phyloP scores from a whole-genome alignment of 2,329 filamentous ascomycete genomes.

The Apiospora kogelbergensis region DNA sequence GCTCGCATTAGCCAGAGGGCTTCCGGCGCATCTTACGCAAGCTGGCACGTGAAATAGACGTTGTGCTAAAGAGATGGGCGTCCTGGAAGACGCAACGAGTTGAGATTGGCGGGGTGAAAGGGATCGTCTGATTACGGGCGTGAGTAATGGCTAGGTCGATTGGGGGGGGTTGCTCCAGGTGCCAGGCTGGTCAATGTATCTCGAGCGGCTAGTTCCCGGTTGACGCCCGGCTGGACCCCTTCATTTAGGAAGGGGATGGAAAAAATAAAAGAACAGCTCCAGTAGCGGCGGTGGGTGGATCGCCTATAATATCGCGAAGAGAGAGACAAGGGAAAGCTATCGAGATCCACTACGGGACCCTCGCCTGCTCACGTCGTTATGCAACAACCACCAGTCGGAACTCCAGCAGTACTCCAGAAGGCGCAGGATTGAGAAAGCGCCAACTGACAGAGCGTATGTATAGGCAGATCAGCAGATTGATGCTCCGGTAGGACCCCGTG shows the following conservation, averaged over 20 bases:
- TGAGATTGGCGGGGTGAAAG: conserved; percentile 5
- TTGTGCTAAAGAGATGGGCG: not conserved
- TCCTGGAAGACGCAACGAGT: not conserved
- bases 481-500: too few species aligned
- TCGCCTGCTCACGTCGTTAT: not conserved
- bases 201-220: conserved; percentile 11
- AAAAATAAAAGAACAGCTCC: not conserved
- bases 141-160: not conserved
- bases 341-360: not conserved
- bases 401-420: not conserved
- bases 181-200: not conserved
- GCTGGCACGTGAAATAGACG: not conserved
- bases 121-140: not conserved
- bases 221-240: conserved; percentile 6
- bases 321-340: not conserved
- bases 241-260: not conserved
- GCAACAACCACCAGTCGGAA: not conserved
- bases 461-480: not conserved
- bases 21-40: not conserved
- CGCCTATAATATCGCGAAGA: not conserved
- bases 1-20: not conserved
- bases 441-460: not conserved
- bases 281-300: not conserved
- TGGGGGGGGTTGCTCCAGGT: not conserved
- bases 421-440: not conserved